Evolutionary conservation across 148 eudicot genomes (phyloP), one percentile per base, ranked within the genome.

Genomic region (Rhododendron molle): DNA sequence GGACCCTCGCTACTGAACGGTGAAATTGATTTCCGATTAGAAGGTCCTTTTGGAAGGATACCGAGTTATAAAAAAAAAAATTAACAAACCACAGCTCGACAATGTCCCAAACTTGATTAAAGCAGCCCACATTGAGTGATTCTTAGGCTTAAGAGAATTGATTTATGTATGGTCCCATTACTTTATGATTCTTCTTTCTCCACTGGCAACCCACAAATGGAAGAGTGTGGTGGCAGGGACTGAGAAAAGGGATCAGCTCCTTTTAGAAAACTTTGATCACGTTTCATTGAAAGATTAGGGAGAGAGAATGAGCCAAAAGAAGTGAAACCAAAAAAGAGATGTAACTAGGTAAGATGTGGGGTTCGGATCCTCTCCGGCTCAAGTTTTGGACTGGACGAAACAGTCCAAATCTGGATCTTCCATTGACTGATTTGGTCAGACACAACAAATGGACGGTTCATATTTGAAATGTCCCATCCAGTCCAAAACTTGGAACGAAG

Each of bases 71-170:
- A 50, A 50, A 34, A 34, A 40, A 40, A 8, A 47, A 47, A 74
- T 28, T 28, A 58, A 58, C 81, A 60, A 60, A 7, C 23, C n/a
- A 32, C 36, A 26, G 18, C 34, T 67, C 62, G 4, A 58, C 28
- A 44, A 83, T 26, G 58, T 36, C 56, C 76, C 50, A 28, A 85
- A 52, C 50, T 65, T 46, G 72, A 81, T 73, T 46, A 86, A 44
- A 28, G 49, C 62, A 46, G 56, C 86, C 83, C 86, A 85, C 83
- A 16, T 85, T 78, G 40, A 80, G 81, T 38, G 40, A 32, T 10
- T 80, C 50, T 49, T 26, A 79, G 60, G 60, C 20, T 14, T 5
- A 14, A 26, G 21, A 26, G 32, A 77, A 15, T 58, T 23, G 78
- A 38, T 58, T n/a, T 23, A n/a, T 7, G 8, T n/a, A 54, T 72